Evolutionary conservation across 371 early-diverging fungal genomes (phyloP), one percentile per base, ranked within the genome.

Genomic region (Rhizopus microsporus): DNA sequence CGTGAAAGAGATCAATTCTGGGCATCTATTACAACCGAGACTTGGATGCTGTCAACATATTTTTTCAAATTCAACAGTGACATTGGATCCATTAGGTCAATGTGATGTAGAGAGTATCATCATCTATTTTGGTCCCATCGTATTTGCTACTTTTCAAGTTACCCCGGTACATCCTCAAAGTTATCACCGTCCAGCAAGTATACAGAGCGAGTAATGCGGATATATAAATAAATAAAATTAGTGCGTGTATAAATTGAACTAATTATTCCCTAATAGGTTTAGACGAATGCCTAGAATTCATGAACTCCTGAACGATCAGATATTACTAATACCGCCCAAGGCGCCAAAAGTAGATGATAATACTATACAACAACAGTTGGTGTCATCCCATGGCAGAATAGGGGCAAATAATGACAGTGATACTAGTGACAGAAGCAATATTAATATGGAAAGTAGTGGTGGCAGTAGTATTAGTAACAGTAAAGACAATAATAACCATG

Each of bases 71-170:
- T 56, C 74, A 9, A 63, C 50, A 5, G 38, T 54, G 3, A 10
- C 37, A 9, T 23, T 70, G 5, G 49, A 55, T 5, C 52, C 65
- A 2, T 54, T 45, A 38, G 70, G 63, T n/a, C 15, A 52, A 38
- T 65, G 64, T 50, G 54, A 65, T 16, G 29, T 72, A 4, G 72
- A 72, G 43, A 48, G 48, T 2, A 68, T 72, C 13, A 59, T 72
- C 6, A 62, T 75, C 37, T 63, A 62, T 4, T 75, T 72, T 45
- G 72, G 72, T 8, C 32, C 32, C 23, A 33, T 75, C 8, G 57
- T 65, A 2, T 75, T 75, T 60, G 63, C 60, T 35, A 59, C 60
- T 2, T 68, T 65, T 55, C 66, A 69, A 8, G 49, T 75, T 9
- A 67, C 64, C 1, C 47, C 54, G 3, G 13, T 49, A 12, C 42